Conservation (phyloP, 176 grass and related monocot species). For the Dactylis glomerata region DNA sequence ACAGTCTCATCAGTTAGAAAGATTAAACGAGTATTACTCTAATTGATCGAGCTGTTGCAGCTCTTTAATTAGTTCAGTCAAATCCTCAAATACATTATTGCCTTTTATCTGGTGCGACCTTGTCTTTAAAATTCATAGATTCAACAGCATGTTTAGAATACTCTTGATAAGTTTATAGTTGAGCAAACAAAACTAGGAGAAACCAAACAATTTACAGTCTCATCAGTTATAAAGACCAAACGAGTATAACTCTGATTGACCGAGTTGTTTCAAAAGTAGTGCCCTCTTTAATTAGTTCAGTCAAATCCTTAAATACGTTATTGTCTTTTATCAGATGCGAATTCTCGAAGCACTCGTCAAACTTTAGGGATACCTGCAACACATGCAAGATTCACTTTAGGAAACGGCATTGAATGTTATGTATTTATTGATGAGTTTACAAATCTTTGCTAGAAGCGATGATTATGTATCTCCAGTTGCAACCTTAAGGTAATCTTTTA, state of each 20-base stretch:
- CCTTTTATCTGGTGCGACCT: constrained; percentile 83
- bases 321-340: constrained; percentile 92
- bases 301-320: constrained; percentile 85
- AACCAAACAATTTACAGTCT: constrained; percentile 17
- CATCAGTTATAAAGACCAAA: not conserved
- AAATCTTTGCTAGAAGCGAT: constrained; percentile 59
- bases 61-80: constrained; percentile 60
- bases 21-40: constrained; percentile 47
- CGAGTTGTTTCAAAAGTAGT: constrained; percentile 44
- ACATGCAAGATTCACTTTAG: constrained; percentile 26
- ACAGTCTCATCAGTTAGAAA: not conserved
- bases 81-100: constrained; percentile 84
- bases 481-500: constrained; percentile 52
- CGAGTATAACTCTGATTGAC: constrained; percentile 58
- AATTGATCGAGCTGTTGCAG: constrained; percentile 42
- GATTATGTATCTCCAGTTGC: constrained; percentile 82
- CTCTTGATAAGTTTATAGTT: constrained; percentile 24
- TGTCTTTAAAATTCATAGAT: no score
- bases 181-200: constrained; percentile 6
- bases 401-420: constrained; percentile 14
- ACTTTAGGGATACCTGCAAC: constrained; percentile 69
- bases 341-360: constrained; percentile 68
- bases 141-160: no score
- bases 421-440: constrained; percentile 23
- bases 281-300: constrained; percentile 54